phyloP scores from a whole-genome alignment of 2,329 filamentous ascomycete species.

The Pestalotiopsis sp. region DNA sequence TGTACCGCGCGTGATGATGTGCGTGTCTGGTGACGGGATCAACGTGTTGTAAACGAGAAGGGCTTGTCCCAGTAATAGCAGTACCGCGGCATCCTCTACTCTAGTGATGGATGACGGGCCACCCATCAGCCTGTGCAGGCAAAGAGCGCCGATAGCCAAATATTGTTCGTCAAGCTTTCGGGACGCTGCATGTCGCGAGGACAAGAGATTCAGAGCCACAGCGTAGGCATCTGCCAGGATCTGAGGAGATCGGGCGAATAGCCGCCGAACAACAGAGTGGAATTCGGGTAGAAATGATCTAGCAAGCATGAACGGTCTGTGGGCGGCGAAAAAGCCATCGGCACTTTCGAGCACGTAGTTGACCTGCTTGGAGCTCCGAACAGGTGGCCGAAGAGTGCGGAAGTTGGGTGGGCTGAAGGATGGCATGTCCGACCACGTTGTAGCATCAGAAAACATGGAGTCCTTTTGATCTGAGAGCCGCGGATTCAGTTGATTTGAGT shows the following conservation, averaged over 20 bases:
- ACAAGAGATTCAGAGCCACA: conserved; percentile 10
- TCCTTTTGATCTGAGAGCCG: background rate
- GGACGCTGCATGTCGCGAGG: conserved; percentile 4
- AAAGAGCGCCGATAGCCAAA: conserved; percentile 4
- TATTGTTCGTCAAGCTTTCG: background rate
- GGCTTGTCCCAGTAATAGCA: conserved; percentile 14
- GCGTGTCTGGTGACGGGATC: conserved; percentile 23
- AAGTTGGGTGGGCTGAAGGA: background rate
- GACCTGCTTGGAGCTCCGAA: background rate
- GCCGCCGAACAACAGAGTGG: conserved; percentile 6
- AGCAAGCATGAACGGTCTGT: conserved; percentile 14
- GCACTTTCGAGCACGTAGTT: conserved; percentile 8
- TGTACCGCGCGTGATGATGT: conserved; percentile 27
- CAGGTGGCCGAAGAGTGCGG: conserved; percentile 1
- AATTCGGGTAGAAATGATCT: conserved; percentile 10
- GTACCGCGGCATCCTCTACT: conserved; percentile 13
- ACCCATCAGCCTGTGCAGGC: conserved; percentile 8
- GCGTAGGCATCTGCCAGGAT: conserved; percentile 13
- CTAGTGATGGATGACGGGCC: conserved; percentile 1
- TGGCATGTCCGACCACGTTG: background rate
- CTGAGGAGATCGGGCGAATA: conserved; percentile 11
- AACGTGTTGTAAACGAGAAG: conserved; percentile 22
- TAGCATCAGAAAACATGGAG: background rate
- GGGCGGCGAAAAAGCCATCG: conserved; percentile 12
- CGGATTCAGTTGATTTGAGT: background rate